Evolutionary conservation across 2,329 filamentous ascomycete genomes (phyloP).

Genomic region (Cytospora mali): DNA sequence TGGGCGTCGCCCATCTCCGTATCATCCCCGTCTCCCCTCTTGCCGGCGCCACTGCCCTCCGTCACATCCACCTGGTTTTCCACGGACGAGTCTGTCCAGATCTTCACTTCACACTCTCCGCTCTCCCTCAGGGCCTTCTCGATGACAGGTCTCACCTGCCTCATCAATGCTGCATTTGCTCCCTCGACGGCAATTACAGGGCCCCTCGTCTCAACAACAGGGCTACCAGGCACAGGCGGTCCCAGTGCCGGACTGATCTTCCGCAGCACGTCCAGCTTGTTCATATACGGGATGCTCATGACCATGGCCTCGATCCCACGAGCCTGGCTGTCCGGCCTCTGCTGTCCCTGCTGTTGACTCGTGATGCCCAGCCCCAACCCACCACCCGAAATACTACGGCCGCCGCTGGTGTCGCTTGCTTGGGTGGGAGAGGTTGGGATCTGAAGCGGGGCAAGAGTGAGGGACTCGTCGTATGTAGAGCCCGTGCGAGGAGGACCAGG

Average conservation of each 20-base stretch:
- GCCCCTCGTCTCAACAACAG: conserved; percentile 59
- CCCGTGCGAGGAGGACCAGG: conserved; percentile 35
- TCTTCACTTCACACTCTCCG: conserved; percentile 49
- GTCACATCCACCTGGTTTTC: not conserved
- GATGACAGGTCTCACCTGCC: conserved; percentile 65
- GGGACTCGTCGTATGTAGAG: conserved; percentile 56
- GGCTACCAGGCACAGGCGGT: conserved; percentile 35
- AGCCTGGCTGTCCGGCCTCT: conserved; percentile 39
- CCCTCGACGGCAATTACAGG: conserved; percentile 85
- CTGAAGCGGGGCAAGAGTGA: conserved; percentile 57
- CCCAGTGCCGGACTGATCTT: conserved; percentile 73
- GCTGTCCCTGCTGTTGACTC: conserved; percentile 6
- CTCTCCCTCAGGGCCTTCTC: conserved; percentile 60
- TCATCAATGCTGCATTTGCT: conserved; percentile 53
- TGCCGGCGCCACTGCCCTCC: conserved; percentile 42
- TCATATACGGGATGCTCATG: conserved; percentile 72
- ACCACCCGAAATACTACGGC: conserved; percentile 26
- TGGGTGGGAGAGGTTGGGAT: conserved; percentile 40
- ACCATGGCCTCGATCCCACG: conserved; percentile 67
- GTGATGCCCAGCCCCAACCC: conserved; percentile 13
- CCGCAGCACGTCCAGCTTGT: conserved; percentile 76
- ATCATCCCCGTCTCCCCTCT: conserved; percentile 8
- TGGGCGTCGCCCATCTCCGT: conserved; percentile 16
- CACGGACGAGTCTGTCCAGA: conserved; percentile 43
- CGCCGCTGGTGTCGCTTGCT: conserved; percentile 33